Evolutionary conservation across 2,329 filamentous ascomycete genomes (phyloP), one percentile per base, ranked within the genome.

Genomic region (Alternaria conjuncta): DNA sequence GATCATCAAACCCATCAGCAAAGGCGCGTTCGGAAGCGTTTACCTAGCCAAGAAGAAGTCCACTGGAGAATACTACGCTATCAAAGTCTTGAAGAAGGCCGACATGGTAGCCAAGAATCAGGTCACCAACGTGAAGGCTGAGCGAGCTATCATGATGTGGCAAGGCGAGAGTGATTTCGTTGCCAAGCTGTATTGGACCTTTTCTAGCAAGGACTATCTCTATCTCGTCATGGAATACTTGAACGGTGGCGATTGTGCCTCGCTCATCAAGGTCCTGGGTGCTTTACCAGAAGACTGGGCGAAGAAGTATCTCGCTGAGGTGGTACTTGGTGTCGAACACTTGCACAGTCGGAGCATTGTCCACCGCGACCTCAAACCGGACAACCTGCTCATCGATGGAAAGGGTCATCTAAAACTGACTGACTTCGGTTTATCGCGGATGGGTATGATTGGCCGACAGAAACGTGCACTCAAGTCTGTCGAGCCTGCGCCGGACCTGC

Each of bases 61-160:
- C 0, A 99, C 96, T 0, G 95, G 94, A 49, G 96, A 99, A 75
- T 99, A 99, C 80, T 99, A 95, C 79, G 96, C 96, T 10, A 98
- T 99, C 83, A 99, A 99, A 78, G 96, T 98, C 1, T 81, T 99
- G 63, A 98, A 98, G 78, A 99, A 99, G 82, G 94, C 96, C n/a
- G 96, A 99, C 84, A 99, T 99, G 96, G 93, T 99, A 66, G 96
- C 96, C 65, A 99, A 99, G 82, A 99, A 99, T 79, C 96, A 99
- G 78, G 94, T 99, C 71, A 97, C 96, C 71, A 99, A 99, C 76
- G 96, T 99, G 75, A 98, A 99, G 81, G 96, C 96, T 9, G 96
- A 99, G 81, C 89, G 96, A 70, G 96, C 96, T 21, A 99, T 99
- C 77, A 98, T 99, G 96, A 99, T 99, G 96, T 98, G 96, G 93